These are phyloP conservation scores for Entophlyctis luteolus DNA, from an alignment of 192 early-diverging fungal genomes.

Conservation along the genomic window DNA sequence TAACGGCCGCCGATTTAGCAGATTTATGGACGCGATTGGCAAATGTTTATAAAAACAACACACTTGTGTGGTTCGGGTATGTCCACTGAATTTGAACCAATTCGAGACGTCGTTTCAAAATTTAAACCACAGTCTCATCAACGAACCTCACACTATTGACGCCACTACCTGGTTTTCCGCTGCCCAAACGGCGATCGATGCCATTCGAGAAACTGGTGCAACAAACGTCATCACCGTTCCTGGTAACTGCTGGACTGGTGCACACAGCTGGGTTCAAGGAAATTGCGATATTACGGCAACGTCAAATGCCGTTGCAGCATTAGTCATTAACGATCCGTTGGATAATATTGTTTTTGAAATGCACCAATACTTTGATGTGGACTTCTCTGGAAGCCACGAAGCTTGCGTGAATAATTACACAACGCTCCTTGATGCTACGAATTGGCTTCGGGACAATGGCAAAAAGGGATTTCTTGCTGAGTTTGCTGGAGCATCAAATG, in stretches of 20 bases:
- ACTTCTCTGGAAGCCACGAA: not conserved
- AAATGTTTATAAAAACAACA: conserved; percentile 1
- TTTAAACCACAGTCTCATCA: conserved; percentile 20
- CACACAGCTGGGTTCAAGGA: conserved; percentile 21
- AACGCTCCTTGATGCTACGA: conserved; percentile 10
- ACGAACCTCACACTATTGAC: conserved; percentile 17
- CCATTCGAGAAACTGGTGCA: conserved; percentile 27
- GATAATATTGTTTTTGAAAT: conserved; percentile 34
- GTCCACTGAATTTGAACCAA: too few species aligned
- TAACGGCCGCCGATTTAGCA: conserved; percentile 4
- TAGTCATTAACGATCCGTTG: conserved; percentile 16
- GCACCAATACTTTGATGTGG: conserved; percentile 36
- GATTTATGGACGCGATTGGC: conserved; percentile 24
- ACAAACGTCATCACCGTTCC: conserved; percentile 32
- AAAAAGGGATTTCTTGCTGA: conserved; percentile 33
- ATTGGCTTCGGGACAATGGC: conserved; percentile 23
- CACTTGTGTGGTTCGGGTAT: not conserved
- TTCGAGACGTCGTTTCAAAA: conserved; percentile 1
- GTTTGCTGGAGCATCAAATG: conserved; percentile 17
- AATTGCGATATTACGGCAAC: conserved; percentile 3
- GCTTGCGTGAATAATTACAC: conserved; percentile 24
- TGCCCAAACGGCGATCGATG: conserved; percentile 25
- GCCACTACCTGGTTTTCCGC: conserved; percentile 4
- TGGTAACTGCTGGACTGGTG: conserved; percentile 30
- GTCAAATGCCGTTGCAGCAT: conserved; percentile 13